Evolutionary conservation across 495 filamentous ascomycete species (phyloP), one percentile per base, ranked within the genome.

Genomic region (Penicillium silybi): DNA sequence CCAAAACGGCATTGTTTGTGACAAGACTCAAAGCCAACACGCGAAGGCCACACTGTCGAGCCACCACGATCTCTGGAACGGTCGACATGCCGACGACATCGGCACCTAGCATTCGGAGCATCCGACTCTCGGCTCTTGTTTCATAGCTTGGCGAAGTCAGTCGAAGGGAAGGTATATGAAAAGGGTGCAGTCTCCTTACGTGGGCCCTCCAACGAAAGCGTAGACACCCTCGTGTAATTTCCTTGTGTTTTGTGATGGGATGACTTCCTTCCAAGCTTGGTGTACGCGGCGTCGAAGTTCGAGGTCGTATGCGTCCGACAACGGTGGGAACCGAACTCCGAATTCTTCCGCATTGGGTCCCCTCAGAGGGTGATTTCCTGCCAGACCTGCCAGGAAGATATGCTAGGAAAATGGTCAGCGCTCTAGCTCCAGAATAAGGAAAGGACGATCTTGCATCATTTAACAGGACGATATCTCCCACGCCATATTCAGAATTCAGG

Each of bases 51-150:
- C 77, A 82, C 60, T 91, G 87, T 54, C 87, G 76, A 13, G 87
- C 87, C 16, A 86, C 82, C 44, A 89, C 78, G 37, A 89, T 84
- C 61, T 91, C 87, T 10, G 87, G 87, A 15, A 90, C 84, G 6
- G 86, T 89, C 16, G 84, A 87, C 87, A 90, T 90, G 8, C 86
- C 87, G 3, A 90, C 87, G 16, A 89, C 66, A 65, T 90, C 86
- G 22, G 85, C 86, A 7, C 86, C 86, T 13, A 88, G 63, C 29
- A 64, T 69, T 23, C 74, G 76, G 51, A 91, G 76, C 80, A 90
- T 83, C 17, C 87, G 80, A 56, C 87, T 89, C 63, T 91, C 87
- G 11, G 87, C 85, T 53, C 87, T 76, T 1, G 87, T 90, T 60
- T 90, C 87, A 65, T 88, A 88, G 46, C 83, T 86, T 32, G 38